Evolutionary conservation across 805 yeast genomes (phyloP), one percentile per base, ranked within the genome.

Genomic region (Ogataea pilisensis): DNA sequence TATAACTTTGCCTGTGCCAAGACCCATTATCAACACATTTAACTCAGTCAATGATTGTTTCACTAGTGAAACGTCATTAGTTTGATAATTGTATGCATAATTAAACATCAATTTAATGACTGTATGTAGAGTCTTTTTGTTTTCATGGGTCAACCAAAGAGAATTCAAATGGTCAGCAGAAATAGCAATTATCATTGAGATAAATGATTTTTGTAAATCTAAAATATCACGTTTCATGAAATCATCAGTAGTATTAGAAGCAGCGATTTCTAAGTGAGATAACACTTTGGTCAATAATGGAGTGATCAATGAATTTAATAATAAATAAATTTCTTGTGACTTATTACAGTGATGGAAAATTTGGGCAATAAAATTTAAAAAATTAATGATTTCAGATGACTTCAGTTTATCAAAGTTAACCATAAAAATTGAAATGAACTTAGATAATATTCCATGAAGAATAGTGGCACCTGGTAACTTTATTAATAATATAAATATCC

Each of bases 331-430:
- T 33, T 71, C 73, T 32, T 76, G 79, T 50, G 85, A 82, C 34
- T 70, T 70, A 54, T 78, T 76, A 64, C 82, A 88, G 49, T 72
- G 76, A 60, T 91, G 97, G 38, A 85, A 76, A 46, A 93, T 76
- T 64, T 93, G 98, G 5, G 95, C 90, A 46, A 93, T 65, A 60
- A 93, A 91, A 30, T 91, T 76, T 41, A 89, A 65, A 57, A 93
- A 88, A 55, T 89, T 96, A 29, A 75, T 73, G 58, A 91, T 66
- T 59, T 90, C 96, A 39, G 70, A 65, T 11, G 75, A 63, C 43
- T 75, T 76, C 51, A 82, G 68, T 50, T 80, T 74, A 28, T 75
- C 78, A 12, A 76, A 72, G 19, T 76, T 70, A 22, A 71, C 69
- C 55, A 85, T 68, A 42, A 87, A 67, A 18, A 81, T 70, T 2